Percentiles rank a stretch among this genome's conserved stretches.
phyloP scores from a whole-genome alignment of 2,329 filamentous ascomycete genomes.

The Colletotrichum spaethianum region DNA sequence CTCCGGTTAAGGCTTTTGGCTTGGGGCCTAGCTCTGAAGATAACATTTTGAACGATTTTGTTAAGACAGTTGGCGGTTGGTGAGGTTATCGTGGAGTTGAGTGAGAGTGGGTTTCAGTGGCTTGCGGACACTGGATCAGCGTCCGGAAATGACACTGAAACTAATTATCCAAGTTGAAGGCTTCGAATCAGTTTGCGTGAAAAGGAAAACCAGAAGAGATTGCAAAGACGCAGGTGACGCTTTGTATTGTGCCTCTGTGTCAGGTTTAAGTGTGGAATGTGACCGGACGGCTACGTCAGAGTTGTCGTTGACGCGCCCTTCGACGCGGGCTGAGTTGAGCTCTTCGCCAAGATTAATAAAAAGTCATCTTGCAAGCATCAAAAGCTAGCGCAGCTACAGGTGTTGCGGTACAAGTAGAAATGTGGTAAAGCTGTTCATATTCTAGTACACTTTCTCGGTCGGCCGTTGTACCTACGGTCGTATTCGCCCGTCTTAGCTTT shows the following conservation, averaged over 20 bases:
- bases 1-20: constrained; percentile 61
- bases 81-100: neutral
- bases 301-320: constrained; percentile 30
- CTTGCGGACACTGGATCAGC: neutral
- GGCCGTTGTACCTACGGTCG: neutral
- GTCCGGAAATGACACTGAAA: no score
- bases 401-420: neutral
- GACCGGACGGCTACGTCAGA: constrained; percentile 11
- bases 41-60: neutral
- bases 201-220: no score
- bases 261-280: neutral
- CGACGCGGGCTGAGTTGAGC: neutral
- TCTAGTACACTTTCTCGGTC: constrained; percentile 2
- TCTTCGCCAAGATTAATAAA: neutral
- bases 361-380: neutral
- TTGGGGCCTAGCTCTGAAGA: constrained; percentile 7
- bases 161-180: neutral
- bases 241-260: neutral
- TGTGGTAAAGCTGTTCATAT: neutral
- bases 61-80: neutral
- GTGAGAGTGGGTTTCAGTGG: neutral
- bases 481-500: neutral
- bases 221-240: neutral
- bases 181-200: neutral
- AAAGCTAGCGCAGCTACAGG: no score